Percentiles rank a stretch among this genome's conserved stretches.
Conservation (phyloP, 1,139 yeast species). For the Candida sp. region DNA sequence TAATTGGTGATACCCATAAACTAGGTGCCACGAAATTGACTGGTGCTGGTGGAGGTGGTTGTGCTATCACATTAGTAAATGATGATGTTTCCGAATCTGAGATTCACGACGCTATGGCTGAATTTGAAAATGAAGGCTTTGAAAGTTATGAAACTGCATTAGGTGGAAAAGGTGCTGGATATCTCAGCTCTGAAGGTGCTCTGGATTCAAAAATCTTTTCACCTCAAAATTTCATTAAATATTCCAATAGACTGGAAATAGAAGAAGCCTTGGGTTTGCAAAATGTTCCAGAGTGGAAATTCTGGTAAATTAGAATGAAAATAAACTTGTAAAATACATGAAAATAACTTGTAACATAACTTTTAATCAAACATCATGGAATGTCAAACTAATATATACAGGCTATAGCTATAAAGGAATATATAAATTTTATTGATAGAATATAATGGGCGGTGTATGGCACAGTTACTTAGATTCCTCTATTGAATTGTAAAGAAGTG, state of each 20-base stretch:
- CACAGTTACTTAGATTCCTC: conserved; percentile 63
- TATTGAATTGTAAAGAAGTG: conserved; percentile 71
- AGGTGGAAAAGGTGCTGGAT: conserved; percentile 89
- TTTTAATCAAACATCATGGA: neutral
- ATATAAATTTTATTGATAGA: too few relatives aligned
- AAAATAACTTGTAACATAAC: neutral
- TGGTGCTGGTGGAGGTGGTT: conserved; percentile 99
- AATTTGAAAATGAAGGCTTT: conserved; percentile 50
- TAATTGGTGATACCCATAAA: conserved; percentile 53
- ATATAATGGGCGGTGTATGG: too few relatives aligned
- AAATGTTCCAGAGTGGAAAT: conserved; percentile 48
- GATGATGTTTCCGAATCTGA: conserved; percentile 36
- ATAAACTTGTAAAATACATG: neutral
- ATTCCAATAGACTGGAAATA: conserved; percentile 41
- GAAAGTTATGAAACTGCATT: conserved; percentile 79
- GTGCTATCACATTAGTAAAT: conserved; percentile 83
- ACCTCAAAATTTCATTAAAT: conserved; percentile 32
- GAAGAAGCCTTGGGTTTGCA: conserved; percentile 45
- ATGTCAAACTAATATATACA: conserved; percentile 2
- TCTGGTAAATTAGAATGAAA: conserved; percentile 43
- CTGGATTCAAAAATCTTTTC: conserved; percentile 18
- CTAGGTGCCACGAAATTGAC: conserved; percentile 92
- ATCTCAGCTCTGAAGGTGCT: conserved; percentile 23
- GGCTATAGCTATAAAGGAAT: neutral
- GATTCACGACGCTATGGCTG: conserved; percentile 32